Conservation (phyloP, 2,329 filamentous ascomycete species). For the Cytospora piceae region DNA sequence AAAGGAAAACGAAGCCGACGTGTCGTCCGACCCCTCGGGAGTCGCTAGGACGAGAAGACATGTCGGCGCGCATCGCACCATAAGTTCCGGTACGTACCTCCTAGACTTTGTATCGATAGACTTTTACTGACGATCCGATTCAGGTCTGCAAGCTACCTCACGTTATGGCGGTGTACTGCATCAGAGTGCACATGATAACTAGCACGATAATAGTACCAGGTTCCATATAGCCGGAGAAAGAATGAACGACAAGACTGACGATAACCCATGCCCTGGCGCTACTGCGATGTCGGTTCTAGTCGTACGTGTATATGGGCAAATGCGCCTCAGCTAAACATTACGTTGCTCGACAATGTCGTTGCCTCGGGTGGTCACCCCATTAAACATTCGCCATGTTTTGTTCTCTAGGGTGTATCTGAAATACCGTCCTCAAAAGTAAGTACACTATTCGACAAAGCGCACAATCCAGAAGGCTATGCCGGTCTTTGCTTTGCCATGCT, state of each 20-base stretch:
- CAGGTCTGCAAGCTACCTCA: not conserved
- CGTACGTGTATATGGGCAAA: not conserved
- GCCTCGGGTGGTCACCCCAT: not conserved
- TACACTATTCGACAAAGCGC: not conserved
- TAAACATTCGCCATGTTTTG: not conserved
- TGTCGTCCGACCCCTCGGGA: conserved; percentile 23
- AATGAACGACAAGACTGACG: not conserved
- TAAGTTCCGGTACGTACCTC: conserved; percentile 9
- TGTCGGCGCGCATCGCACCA: conserved; percentile 24
- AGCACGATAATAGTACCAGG: not conserved
- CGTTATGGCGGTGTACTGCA: not conserved
- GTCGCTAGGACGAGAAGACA: conserved; percentile 18
- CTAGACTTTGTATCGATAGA: not conserved
- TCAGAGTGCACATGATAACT: not conserved
- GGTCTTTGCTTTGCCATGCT: conserved; percentile 15
- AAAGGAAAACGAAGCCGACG: conserved; percentile 23
- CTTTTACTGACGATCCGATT: not conserved
- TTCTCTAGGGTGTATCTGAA: conserved; percentile 5
- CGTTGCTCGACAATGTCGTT: not conserved
- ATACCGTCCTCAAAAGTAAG: not conserved
- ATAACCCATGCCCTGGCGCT: not conserved
- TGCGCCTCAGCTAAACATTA: not conserved
- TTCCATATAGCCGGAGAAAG: not conserved
- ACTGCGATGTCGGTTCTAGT: not conserved
- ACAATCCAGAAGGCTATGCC: conserved; percentile 1